Percentiles rank a stretch among this genome's conserved stretches.
Conservation (phyloP, 768 basidiomycete species). For the Auriscalpium microsporum region DNA sequence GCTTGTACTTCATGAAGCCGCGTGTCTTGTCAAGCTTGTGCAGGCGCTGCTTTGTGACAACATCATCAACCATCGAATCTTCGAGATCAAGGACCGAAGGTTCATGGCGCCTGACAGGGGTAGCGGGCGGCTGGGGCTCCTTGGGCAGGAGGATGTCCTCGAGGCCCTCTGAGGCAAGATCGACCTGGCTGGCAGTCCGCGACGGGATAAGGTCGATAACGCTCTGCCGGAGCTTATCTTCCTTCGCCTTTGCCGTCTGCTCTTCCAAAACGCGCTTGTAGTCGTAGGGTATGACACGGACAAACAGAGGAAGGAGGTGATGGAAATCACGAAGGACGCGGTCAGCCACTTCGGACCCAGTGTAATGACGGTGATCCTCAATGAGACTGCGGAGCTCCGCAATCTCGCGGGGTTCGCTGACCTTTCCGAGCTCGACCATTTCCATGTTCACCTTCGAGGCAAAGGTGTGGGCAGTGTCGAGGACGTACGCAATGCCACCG, state of each 20-base stretch:
- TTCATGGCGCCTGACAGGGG: constrained; percentile 47
- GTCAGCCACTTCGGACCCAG: constrained; percentile 92
- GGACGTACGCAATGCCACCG: constrained; percentile 96
- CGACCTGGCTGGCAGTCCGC: constrained; percentile 88
- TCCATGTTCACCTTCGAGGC: constrained; percentile 92
- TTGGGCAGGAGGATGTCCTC: constrained; percentile 63
- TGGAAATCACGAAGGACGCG: constrained; percentile 95
- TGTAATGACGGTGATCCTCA: constrained; percentile 97
- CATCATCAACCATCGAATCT: constrained; percentile 86
- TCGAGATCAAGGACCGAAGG: constrained; percentile 85
- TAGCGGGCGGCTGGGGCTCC: constrained; percentile 28
- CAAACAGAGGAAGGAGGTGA: constrained; percentile 87
- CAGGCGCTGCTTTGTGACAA: constrained; percentile 72
- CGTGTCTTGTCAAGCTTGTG: constrained; percentile 92
- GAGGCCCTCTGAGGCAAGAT: constrained; percentile 76
- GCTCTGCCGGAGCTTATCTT: constrained; percentile 76
- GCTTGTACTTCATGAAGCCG: constrained; percentile 99
- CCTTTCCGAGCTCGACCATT: constrained; percentile 96
- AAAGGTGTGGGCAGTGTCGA: constrained; percentile 92
- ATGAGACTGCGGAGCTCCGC: constrained; percentile 90
- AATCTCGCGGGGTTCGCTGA: constrained; percentile 91
- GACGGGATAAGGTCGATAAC: constrained; percentile 91
- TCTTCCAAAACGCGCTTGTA: constrained; percentile 94
- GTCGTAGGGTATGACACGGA: constrained; percentile 95
- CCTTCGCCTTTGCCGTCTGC: constrained; percentile 70